Evolutionary conservation across 345 rosid species (phyloP).

Genomic region (Salix suchowensis): DNA sequence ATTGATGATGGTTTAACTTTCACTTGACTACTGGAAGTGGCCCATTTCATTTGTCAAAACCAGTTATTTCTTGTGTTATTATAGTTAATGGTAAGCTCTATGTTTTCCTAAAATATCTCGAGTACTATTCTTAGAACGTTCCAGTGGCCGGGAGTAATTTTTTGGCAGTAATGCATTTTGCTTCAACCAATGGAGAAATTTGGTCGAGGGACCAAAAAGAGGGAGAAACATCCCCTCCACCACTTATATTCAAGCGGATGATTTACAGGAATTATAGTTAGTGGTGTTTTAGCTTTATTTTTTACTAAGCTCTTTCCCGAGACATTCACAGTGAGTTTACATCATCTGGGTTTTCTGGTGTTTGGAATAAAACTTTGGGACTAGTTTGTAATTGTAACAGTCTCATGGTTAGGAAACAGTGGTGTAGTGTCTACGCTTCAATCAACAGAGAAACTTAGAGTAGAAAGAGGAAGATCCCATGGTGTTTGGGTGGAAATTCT

Average conservation of each 20-base stretch:
- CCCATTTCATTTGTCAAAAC: background rate
- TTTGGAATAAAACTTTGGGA: background rate
- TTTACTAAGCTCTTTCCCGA: background rate
- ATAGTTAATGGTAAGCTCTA: background rate
- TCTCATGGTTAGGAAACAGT: background rate
- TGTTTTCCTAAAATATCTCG: background rate
- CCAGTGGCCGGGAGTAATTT: background rate
- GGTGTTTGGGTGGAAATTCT: background rate
- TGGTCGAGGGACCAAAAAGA: background rate
- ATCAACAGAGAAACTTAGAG: background rate
- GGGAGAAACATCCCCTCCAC: background rate
- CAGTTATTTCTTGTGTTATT: background rate
- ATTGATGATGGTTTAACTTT: background rate
- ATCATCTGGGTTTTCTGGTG: background rate
- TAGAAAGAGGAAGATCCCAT: background rate
- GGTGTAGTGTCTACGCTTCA: background rate
- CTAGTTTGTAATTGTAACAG: background rate
- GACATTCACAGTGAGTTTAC: background rate
- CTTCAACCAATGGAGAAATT: background rate
- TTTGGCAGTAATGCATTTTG: background rate
- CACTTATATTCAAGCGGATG: background rate
- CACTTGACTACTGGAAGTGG: background rate
- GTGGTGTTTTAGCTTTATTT: background rate
- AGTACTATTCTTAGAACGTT: background rate
- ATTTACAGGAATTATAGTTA: background rate